phyloP scores from a whole-genome alignment of 805 yeast species.

The Candida pseudofarinosa region DNA sequence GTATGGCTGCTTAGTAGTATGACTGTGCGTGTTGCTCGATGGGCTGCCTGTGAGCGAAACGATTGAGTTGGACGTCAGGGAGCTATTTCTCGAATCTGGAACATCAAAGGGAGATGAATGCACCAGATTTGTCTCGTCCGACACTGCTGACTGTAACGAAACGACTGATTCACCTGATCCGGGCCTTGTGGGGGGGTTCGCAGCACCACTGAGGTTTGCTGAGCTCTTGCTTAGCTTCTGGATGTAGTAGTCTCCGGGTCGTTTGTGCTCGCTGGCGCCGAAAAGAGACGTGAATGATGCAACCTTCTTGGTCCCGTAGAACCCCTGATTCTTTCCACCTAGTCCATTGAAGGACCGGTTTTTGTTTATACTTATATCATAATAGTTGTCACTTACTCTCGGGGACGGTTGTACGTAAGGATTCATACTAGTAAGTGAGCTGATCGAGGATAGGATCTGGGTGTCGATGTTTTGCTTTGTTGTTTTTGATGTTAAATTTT shows the following conservation, averaged over 20 bases:
- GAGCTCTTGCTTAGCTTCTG: conserved; percentile 24
- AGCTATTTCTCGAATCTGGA: conserved; percentile 35
- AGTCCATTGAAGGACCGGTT: conserved; percentile 4
- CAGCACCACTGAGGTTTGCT: conserved; percentile 9
- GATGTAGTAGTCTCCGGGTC: conserved; percentile 41
- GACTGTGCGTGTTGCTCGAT: conserved; percentile 7
- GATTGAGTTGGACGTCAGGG: conserved; percentile 28
- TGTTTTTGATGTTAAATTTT: neutral
- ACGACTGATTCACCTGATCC: conserved; percentile 29
- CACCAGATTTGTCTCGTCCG: conserved; percentile 34
- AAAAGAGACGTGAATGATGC: conserved; percentile 23
- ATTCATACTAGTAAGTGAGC: conserved; percentile 10
- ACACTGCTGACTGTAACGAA: conserved; percentile 27
- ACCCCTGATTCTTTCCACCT: conserved; percentile 15
- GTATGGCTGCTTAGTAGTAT: conserved; percentile 1
- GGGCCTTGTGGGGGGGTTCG: conserved; percentile 16
- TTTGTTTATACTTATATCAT: conserved; percentile 16
- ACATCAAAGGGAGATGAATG: conserved; percentile 29
- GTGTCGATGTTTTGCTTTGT: neutral
- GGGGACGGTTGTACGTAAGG: conserved; percentile 16
- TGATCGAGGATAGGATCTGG: neutral
- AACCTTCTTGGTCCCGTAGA: conserved; percentile 20
- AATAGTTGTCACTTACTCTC: conserved; percentile 24
- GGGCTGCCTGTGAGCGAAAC: conserved; percentile 18
- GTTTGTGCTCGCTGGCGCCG: conserved; percentile 18